Base-by-base conservation (phyloP, 2,329 filamentous ascomycete species). In the Dendryphion nanum region DNA sequence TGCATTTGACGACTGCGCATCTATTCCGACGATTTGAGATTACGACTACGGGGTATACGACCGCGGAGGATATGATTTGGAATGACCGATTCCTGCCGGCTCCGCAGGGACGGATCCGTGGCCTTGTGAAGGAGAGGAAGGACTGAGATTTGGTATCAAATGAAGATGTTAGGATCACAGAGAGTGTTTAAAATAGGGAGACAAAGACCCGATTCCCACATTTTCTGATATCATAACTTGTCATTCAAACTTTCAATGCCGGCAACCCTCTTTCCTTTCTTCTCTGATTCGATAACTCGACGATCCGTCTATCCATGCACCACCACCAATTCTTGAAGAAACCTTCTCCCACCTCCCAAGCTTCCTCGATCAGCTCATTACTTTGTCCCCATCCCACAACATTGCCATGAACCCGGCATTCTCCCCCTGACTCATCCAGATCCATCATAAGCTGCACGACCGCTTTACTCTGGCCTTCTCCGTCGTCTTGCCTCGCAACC, bases 251-350 rank as follows among this genome's bases (percentile, higher is more conserved):
- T 29, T 39, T 50, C 35, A 60, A 34, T 26, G 38, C 35, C 12
- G 34, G 31, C 24, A 53, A 68, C 1, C 77, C 78, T 37, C 76
- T 68, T 37, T 70, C 50, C 36, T 49, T 64, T 44, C 77, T 67
- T 68, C 71, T 69, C 35, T 67, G 61, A 56, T 82, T 81, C 50
- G 76, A 78, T 36, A 68, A 69, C 30, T 73, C 69, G n/a, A 82
- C 58, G 13, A 81, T 69, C 8, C 66, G 63, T 6, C 67, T 55
- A 49, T 82, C 78, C 51, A 82, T 75, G 23, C 78, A 58, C 59
- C 78, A 81, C 77, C 77, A 82, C 78, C 78, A 82, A 28, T 72
- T 68, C 56, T 74, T 70, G 55, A 80, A 81, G 16, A 81, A 59
- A n/a, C 70, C 51, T 56, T 81, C 76, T 1, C 78, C 77, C 10